phyloP scores from a whole-genome alignment of 495 filamentous ascomycete species.

The Neurospora sp. region DNA sequence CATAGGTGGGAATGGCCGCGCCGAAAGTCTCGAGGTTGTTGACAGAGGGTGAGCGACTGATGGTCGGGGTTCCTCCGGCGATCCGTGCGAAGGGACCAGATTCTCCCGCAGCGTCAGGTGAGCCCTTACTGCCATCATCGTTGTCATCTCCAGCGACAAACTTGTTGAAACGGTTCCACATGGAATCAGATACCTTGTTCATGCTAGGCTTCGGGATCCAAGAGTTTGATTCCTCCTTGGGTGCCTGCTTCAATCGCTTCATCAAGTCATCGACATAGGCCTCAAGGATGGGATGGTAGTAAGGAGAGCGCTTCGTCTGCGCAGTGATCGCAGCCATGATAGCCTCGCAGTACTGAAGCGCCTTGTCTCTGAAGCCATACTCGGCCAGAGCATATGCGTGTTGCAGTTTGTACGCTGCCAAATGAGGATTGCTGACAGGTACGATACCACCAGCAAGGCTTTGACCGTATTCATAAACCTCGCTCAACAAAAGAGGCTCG shows the following conservation, averaged over 20 bases:
- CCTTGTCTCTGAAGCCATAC: conserved; percentile 68
- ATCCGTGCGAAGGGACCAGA: conserved; percentile 73
- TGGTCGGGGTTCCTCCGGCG: conserved; percentile 63
- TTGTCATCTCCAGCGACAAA: conserved; percentile 90
- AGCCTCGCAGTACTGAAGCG: conserved; percentile 81
- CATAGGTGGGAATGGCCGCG: conserved; percentile 21
- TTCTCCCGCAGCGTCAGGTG: conserved; percentile 48
- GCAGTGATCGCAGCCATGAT: conserved; percentile 71
- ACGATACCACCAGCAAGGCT: conserved; percentile 48
- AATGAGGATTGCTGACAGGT: conserved; percentile 59
- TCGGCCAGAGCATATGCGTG: conserved; percentile 79
- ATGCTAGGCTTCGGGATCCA: conserved; percentile 94
- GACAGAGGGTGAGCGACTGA: conserved; percentile 70
- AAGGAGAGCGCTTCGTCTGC: conserved; percentile 71
- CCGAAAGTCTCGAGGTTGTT: conserved; percentile 65
- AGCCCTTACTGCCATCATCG: conserved; percentile 45
- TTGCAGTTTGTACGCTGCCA: conserved; percentile 80
- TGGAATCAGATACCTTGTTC: conserved; percentile 79
- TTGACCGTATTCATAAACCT: conserved; percentile 83
- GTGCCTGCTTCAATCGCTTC: conserved; percentile 71
- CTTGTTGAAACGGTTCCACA: conserved; percentile 86
- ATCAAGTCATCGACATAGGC: conserved; percentile 71
- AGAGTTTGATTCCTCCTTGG: conserved; percentile 53
- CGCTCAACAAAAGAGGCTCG: conserved; percentile 77
- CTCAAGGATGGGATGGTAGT: conserved; percentile 68